Conservation (phyloP, 768 basidiomycete genomes). For the Serpula lacrymans region DNA sequence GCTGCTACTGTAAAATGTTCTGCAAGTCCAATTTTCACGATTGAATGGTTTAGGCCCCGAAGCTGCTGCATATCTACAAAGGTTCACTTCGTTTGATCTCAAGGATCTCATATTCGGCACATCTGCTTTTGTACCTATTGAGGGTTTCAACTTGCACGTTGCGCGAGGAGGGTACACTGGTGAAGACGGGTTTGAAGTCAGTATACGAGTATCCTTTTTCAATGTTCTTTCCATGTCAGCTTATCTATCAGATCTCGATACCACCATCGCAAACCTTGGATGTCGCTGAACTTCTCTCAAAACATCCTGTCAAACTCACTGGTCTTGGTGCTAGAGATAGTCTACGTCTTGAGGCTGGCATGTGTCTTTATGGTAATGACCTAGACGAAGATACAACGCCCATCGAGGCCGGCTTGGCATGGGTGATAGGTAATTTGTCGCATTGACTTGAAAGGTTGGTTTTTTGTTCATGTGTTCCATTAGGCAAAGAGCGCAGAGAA, state of each 20-base stretch:
- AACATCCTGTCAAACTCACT: conserved; percentile 69
- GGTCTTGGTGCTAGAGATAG: conserved; percentile 94
- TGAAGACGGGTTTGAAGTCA: conserved; percentile 96
- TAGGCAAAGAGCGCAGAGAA: conserved; percentile 82
- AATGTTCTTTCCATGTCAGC: conserved; percentile 2
- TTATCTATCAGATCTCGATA: conserved; percentile 71
- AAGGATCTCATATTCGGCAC: conserved; percentile 77
- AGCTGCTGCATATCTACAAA: conserved; percentile 77
- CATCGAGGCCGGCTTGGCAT: conserved; percentile 86
- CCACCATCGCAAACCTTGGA: conserved; percentile 73
- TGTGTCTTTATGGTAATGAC: conserved; percentile 96
- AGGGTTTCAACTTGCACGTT: conserved; percentile 63
- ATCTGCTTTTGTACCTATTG: conserved; percentile 76
- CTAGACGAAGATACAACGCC: conserved; percentile 84
- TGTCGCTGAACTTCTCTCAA: conserved; percentile 61
- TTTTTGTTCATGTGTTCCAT: background rate
- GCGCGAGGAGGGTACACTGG: conserved; percentile 97
- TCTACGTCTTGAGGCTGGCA: conserved; percentile 91
- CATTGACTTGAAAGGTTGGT: background rate
- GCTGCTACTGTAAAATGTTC: background rate
- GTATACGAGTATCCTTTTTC: conserved; percentile 10
- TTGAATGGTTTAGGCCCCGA: conserved; percentile 58
- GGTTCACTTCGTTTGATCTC: conserved; percentile 72
- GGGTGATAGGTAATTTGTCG: conserved; percentile 78
- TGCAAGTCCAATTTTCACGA: background rate